A percentile compares a stretch with the other conserved stretches of the same genome.
Conservation (phyloP, 371 early-diverging fungal genomes). For the Mucor lusitanicus region DNA sequence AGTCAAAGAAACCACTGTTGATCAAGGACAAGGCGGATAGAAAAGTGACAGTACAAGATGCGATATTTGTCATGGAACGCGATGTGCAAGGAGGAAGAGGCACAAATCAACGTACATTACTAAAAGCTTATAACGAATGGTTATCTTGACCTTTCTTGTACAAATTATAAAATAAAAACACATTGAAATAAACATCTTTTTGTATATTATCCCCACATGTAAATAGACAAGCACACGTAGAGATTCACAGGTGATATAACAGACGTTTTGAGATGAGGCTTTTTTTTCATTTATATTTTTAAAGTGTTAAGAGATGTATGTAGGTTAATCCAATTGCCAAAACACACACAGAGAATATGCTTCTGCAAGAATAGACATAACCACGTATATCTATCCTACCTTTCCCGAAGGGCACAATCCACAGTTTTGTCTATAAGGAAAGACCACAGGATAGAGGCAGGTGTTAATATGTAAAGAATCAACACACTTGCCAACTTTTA, state of each 20-base stretch:
- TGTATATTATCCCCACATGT: neutral
- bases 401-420: conserved; percentile 37
- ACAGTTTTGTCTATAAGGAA: conserved; percentile 18
- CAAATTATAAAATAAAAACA: neutral
- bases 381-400: conserved; percentile 24
- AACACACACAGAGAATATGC: neutral
- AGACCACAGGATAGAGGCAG: conserved; percentile 36
- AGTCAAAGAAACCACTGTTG: conserved; percentile 5
- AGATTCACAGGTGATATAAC: too few species aligned
- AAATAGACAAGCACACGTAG: too few species aligned
- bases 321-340: conserved; percentile 1
- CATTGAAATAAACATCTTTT: neutral
- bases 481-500: conserved; percentile 3
- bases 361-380: conserved; percentile 3
- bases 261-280: too few species aligned
- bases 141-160: neutral
- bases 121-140: conserved; percentile 64
- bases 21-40: conserved; percentile 23
- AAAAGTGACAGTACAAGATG: conserved; percentile 70
- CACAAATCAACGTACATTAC: conserved; percentile 54
- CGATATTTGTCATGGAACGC: conserved; percentile 72
- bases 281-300: conserved; percentile 12
- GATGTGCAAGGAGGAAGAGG: conserved; percentile 70
- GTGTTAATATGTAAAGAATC: conserved; percentile 17
- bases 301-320: neutral